phyloP scores from a whole-genome alignment of 2,329 filamentous ascomycete genomes.

The Pseudonectria buxi region DNA sequence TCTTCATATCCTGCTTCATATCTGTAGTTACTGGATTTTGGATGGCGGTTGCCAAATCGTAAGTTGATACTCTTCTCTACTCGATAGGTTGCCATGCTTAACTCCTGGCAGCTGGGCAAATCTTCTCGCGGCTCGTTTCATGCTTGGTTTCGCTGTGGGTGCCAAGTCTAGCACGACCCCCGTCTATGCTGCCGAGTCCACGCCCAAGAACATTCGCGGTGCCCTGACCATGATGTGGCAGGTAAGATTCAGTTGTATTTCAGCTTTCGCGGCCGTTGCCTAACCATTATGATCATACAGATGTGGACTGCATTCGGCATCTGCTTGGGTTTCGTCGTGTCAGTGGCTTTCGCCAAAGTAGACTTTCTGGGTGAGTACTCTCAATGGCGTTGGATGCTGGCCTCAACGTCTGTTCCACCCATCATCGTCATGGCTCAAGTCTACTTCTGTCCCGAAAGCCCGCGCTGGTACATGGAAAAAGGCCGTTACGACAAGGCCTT shows the following conservation, averaged over 20 bases:
- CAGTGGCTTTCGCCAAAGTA: conserved; percentile 23
- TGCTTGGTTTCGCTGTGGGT: conserved; percentile 31
- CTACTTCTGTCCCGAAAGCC: conserved; percentile 49
- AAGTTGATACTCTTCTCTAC: conserved; percentile 28
- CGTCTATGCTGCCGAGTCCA: conserved; percentile 31
- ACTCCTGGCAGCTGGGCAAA: conserved; percentile 8
- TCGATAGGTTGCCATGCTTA: neutral
- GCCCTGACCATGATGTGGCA: conserved; percentile 34
- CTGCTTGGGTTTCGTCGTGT: conserved; percentile 32
- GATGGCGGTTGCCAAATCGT: conserved; percentile 50
- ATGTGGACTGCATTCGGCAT: conserved; percentile 33
- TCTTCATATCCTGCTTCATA: conserved; percentile 54
- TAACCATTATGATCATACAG: no score
- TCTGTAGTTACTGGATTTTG: conserved; percentile 46
- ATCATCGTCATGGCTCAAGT: conserved; percentile 44
- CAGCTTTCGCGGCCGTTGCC: no score
- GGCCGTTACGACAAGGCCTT: conserved; percentile 39
- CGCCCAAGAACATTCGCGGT: conserved; percentile 32
- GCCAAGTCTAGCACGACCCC: conserved; percentile 30
- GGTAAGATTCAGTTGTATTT: no score
- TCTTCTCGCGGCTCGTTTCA: conserved; percentile 27
- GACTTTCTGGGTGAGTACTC: conserved; percentile 28
- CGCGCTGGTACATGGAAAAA: conserved; percentile 48
- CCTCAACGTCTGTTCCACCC: conserved; percentile 47
- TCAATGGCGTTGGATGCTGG: conserved; percentile 35